Evolutionary conservation across 31 red algal genomes (phyloP).

Genomic region (Odonthalia washingtoniensis): DNA sequence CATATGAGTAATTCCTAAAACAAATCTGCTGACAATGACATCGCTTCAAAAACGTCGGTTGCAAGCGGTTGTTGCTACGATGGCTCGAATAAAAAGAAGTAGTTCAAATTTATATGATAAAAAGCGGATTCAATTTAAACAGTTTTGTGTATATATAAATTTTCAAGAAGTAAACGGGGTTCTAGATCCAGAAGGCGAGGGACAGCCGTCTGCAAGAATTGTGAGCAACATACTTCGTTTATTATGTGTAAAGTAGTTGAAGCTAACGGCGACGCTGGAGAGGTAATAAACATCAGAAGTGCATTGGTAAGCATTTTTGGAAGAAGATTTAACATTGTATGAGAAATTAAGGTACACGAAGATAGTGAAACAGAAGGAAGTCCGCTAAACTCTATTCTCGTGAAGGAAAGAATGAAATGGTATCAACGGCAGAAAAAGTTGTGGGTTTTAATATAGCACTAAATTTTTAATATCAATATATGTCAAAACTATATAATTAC

Average conservation of each 20-base stretch:
- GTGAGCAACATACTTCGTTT: neutral
- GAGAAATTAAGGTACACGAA: neutral
- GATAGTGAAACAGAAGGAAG: neutral
- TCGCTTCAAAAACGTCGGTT: too few relatives aligned
- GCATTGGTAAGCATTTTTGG: constrained; percentile 20
- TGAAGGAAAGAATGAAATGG: constrained; percentile 9
- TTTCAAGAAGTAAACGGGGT: too few relatives aligned
- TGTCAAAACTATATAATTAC: neutral
- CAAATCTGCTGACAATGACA: too few relatives aligned
- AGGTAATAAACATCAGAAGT: constrained; percentile 1
- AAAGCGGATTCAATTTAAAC: neutral
- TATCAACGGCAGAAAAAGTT: neutral
- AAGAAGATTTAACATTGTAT: neutral
- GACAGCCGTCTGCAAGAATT: neutral
- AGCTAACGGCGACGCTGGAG: neutral
- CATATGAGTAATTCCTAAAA: too few relatives aligned
- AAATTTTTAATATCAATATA: neutral
- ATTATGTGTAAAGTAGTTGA: constrained; percentile 18
- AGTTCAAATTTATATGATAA: neutral
- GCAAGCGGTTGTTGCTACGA: too few relatives aligned
- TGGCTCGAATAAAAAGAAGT: too few relatives aligned
- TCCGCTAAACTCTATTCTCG: neutral
- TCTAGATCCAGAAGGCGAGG: neutral
- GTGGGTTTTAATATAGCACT: neutral
- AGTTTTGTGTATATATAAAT: too few relatives aligned